Base-by-base conservation (phyloP, 2,329 filamentous ascomycete genomes). In the Paracoccidioides brasiliensis region DNA sequence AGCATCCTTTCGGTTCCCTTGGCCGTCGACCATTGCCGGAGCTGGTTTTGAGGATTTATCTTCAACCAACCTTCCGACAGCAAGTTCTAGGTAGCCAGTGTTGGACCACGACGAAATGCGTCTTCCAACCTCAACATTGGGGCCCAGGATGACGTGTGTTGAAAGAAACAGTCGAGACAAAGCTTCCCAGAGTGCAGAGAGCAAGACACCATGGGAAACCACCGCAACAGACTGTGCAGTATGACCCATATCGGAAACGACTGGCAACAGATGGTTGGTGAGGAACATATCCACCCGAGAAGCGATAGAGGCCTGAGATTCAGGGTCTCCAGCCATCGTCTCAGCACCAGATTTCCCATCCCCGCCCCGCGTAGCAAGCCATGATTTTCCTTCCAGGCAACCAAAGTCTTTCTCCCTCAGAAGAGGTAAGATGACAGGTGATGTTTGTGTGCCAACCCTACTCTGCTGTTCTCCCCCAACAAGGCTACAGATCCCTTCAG, bases 171-270 rank as follows among this genome's bases (percentile, higher is more conserved):
- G 76, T 10, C 73, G 70, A 6, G 85, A 71, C 12, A 95, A 67
- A 10, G 78, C 75, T 55, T 78, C 77, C 77, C 86, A 84, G 0
- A 95, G 69, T 37, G 81, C 77, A 2, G 81, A 81, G 2, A 95
- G 78, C 43, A 95, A 82, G 58, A 95, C 84, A 14, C 90, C 90
- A 64, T 96, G 90, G 1, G 90, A 85, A 3, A 95, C 85, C 12
- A 95, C 72, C 1, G 82, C 83, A 10, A 89, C 72, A 2, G 75
- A 71, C 5, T 68, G 64, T 9, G 74, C 67, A 8, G 63, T 57
- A 5, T 60, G 52, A 2, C 60, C 57, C 0, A 66, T 60, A 9
- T 68, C 60, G 9, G 73, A 60, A 14, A 85, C 57, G 3, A 86
- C 58, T 8, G 83, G 83, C 4, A 80, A 61, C 0, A 95, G 70